These are phyloP conservation scores for Gastrolobium villosum DNA, from an alignment of 306 rosid species.

Conservation along the genomic window DNA sequence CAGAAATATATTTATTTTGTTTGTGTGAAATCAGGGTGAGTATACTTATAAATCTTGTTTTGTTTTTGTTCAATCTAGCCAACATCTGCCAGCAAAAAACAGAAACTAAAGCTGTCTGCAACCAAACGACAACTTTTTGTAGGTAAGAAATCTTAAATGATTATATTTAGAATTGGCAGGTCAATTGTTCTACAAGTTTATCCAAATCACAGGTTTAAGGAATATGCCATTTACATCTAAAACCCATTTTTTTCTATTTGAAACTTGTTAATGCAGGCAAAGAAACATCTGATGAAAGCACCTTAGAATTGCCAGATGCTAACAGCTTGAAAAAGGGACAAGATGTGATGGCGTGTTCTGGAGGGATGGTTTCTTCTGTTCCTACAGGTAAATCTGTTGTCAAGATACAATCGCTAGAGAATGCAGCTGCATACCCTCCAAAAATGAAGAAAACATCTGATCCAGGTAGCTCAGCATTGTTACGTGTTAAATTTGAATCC, in stretches of 20 bases:
- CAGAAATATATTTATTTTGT: neutral
- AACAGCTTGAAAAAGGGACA: slow-evolving; percentile 42
- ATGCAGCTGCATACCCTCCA: slow-evolving; percentile 44
- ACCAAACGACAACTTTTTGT: slow-evolving; percentile 46
- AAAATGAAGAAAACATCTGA: slow-evolving; percentile 44
- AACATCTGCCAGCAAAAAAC: slow-evolving; percentile 60
- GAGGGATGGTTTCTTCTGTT: slow-evolving; percentile 44
- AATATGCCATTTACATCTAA: slow-evolving; percentile 34
- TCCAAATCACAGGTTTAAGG: slow-evolving; percentile 25
- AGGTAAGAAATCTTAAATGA: slow-evolving; percentile 58
- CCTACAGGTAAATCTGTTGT: slow-evolving; percentile 43
- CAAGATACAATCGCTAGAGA: slow-evolving; percentile 47
- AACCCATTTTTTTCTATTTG: slow-evolving; percentile 25
- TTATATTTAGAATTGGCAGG: slow-evolving; percentile 1
- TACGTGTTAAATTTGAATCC: slow-evolving; percentile 31
- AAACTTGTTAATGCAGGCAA: slow-evolving; percentile 56
- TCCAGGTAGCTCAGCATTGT: slow-evolving; percentile 38
- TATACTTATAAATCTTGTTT: slow-evolving; percentile 38
- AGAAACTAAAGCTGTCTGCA: slow-evolving; percentile 55
- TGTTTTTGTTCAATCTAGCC: slow-evolving; percentile 54
- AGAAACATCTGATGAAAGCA: slow-evolving; percentile 49
- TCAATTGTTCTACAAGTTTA: neutral
- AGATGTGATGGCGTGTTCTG: slow-evolving; percentile 44
- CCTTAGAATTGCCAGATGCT: slow-evolving; percentile 46
- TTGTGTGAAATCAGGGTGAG: slow-evolving; percentile 16